A percentile compares a stretch with the other conserved stretches of the same genome.
These are phyloP conservation scores for Microcyclospora tardicrescens DNA, from an alignment of 2,329 filamentous ascomycete genomes.

Conservation along the genomic window DNA sequence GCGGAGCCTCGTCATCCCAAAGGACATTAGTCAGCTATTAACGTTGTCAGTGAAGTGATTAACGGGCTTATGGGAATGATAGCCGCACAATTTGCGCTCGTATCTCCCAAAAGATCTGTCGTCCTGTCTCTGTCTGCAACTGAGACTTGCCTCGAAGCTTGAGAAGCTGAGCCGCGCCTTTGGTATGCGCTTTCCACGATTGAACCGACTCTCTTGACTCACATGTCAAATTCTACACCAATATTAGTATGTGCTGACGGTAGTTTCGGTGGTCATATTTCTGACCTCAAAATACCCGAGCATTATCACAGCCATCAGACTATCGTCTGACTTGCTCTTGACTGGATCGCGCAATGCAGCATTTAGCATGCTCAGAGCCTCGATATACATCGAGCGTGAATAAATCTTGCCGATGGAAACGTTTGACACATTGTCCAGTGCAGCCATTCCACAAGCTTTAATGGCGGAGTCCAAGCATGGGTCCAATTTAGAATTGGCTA, in stretches of 20 bases:
- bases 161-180: slow-evolving; percentile 23
- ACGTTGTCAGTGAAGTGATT: neutral
- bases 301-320: slow-evolving; percentile 23
- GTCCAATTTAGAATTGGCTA: slow-evolving; percentile 8
- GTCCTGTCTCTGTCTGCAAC: slow-evolving; percentile 14
- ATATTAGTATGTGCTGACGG: no score
- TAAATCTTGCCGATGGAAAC: slow-evolving; percentile 13
- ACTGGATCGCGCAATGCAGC: slow-evolving; percentile 18
- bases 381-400: slow-evolving; percentile 14
- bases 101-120: slow-evolving; percentile 18
- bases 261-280: neutral
- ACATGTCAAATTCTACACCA: slow-evolving; percentile 16
- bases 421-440: slow-evolving; percentile 16
- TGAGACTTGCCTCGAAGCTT: slow-evolving; percentile 20
- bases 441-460: slow-evolving; percentile 20
- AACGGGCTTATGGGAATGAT: neutral
- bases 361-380: slow-evolving; percentile 23
- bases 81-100: slow-evolving; percentile 11
- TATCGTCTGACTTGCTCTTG: slow-evolving; percentile 19
- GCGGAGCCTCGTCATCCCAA: slow-evolving; percentile 6
- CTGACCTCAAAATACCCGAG: slow-evolving; percentile 26
- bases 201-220: slow-evolving; percentile 18
- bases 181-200: slow-evolving; percentile 28
- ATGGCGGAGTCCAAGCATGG: slow-evolving; percentile 18
- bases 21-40: neutral